Base-by-base conservation (phyloP, 2,329 filamentous ascomycete species). In the Pseudogymnoascus sp. region DNA sequence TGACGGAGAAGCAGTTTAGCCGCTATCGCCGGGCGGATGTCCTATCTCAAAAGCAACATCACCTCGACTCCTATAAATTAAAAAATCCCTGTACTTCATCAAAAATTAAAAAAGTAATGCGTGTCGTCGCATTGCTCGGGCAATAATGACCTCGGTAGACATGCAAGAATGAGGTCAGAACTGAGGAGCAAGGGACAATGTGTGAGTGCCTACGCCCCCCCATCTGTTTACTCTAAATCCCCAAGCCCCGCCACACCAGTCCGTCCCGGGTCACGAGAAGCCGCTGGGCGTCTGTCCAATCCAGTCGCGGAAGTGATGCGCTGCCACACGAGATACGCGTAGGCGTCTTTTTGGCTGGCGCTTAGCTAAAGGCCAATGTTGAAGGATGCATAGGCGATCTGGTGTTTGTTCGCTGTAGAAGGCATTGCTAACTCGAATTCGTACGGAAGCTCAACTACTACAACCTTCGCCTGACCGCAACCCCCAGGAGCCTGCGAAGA, bases 61-160 rank as follows among this genome's bases (percentile, higher is more conserved):
- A 56, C 47, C 47, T 31, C 47, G 31, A 56, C 47, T 56, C 26
- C 26, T 56, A 56, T 33, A 56, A 56, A n/a, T n/a, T n/a, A 56
- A 56, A 56, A 56, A 56, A 19, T 31, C 6, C 4, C 24, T 31
- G 7, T 56, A 56, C 19, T 3, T 26, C 26, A 33, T 19, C 26
- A 2, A 16, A 56, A 31, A 13, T 6, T 13, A n/a, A 31, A 33
- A 33, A 31, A 56, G 47, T 56, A 8, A 56, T 56, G 47, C 47
- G 47, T 56, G 8, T 56, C 26, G 47, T 56, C 47, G 47, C 47
- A 56, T 56, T 56, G 47, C 47, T 31, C 19, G 29, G 47, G 47
- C 47, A 56, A 33, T 56, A 56, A 56, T 56, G 47, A 56, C 26
- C 47, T 56, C 47, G 47, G 47, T 56, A 56, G 10, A 56, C 47